A percentile compares a stretch with the other conserved stretches of the same genome.
phyloP scores from a whole-genome alignment of 148 eudicot species.

The Camellia granthamiana region DNA sequence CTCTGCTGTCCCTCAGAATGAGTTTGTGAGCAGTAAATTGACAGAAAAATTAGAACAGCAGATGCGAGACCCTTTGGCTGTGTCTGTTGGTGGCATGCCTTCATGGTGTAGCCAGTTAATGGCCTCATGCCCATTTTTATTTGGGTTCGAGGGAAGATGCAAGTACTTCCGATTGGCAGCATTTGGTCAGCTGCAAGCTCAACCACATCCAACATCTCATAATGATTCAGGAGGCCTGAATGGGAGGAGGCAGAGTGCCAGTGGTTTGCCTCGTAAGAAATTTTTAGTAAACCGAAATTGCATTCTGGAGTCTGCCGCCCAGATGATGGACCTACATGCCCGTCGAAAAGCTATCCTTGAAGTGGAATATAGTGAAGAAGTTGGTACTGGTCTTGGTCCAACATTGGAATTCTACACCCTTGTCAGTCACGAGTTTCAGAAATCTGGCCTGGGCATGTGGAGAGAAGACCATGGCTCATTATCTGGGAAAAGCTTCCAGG shows the following conservation, averaged over 20 bases:
- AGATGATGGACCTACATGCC: slow-evolving; percentile 85
- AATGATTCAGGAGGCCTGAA: slow-evolving; percentile 36
- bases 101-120: slow-evolving; percentile 84
- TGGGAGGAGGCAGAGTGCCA: slow-evolving; percentile 47
- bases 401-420: slow-evolving; percentile 90
- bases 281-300: slow-evolving; percentile 54
- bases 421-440: slow-evolving; percentile 82
- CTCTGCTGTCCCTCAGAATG: slow-evolving; percentile 46
- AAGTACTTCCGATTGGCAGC: slow-evolving; percentile 79
- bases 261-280: slow-evolving; percentile 62
- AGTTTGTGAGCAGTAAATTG: slow-evolving; percentile 72
- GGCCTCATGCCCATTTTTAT: slow-evolving; percentile 68
- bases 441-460: slow-evolving; percentile 81
- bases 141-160: slow-evolving; percentile 76
- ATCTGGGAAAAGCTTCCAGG: slow-evolving; percentile 22
- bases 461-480: slow-evolving; percentile 54
- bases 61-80: slow-evolving; percentile 71
- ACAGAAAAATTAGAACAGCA: slow-evolving; percentile 92
- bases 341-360: slow-evolving; percentile 63
- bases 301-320: slow-evolving; percentile 68
- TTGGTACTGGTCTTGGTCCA: slow-evolving; percentile 98
- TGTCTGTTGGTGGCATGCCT: slow-evolving; percentile 79
- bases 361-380: slow-evolving; percentile 90
- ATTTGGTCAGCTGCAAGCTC: slow-evolving; percentile 51
- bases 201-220: slow-evolving; percentile 33